Evolutionary conservation across 345 rosid species (phyloP).

Genomic region (Ceriops zippeliana): DNA sequence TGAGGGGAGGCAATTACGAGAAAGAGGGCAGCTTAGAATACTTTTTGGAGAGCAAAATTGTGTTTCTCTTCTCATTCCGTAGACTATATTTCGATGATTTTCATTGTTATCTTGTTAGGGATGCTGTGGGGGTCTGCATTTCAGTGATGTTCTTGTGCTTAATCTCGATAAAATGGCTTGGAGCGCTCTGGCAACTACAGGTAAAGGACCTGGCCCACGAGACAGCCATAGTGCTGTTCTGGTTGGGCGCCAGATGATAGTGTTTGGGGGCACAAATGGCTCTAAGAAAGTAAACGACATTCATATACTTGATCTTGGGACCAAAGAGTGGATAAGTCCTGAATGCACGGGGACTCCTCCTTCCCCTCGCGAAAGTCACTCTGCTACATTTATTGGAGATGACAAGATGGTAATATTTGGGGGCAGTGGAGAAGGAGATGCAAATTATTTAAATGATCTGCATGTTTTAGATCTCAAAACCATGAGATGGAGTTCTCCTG

Average conservation of each 20-base stretch:
- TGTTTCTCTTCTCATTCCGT: background rate
- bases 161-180: conserved; percentile 52
- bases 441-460: conserved; percentile 70
- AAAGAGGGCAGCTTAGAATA: background rate
- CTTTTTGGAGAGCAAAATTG: background rate
- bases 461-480: conserved; percentile 55
- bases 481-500: conserved; percentile 64
- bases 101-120: conserved; percentile 35
- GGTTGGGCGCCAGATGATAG: conserved; percentile 52
- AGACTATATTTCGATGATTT: background rate
- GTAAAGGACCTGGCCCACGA: conserved; percentile 68
- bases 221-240: conserved; percentile 77
- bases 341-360: conserved; percentile 49
- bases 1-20: background rate
- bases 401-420: conserved; percentile 59
- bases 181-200: conserved; percentile 48
- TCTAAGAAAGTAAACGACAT: conserved; percentile 65
- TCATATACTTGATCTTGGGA: conserved; percentile 50
- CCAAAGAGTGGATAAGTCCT: conserved; percentile 53
- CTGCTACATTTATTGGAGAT: conserved; percentile 52
- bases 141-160: conserved; percentile 58
- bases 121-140: conserved; percentile 71
- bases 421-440: conserved; percentile 78
- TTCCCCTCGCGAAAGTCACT: conserved; percentile 67
- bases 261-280: conserved; percentile 76